Evolutionary conservation across 768 basidiomycete genomes (phyloP).

Genomic region (Leucocoprinus sp.): DNA sequence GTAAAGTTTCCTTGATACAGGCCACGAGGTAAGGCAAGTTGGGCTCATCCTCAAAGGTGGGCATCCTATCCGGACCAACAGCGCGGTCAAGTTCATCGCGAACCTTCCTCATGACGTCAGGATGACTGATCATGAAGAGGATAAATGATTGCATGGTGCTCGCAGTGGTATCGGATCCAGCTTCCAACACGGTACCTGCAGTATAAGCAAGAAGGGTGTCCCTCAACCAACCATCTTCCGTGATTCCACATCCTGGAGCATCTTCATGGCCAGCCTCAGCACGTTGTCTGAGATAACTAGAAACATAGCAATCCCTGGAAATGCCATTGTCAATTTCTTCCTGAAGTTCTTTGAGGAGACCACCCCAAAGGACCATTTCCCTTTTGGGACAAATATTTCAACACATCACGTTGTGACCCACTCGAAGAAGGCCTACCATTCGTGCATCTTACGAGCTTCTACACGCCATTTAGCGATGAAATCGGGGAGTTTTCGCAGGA

Average conservation of each 20-base stretch:
- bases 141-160: slow-evolving; percentile 20
- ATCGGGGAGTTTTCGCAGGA: slow-evolving; percentile 20
- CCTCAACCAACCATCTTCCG: slow-evolving; percentile 22
- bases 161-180: slow-evolving; percentile 23
- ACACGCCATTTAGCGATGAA: slow-evolving; percentile 20
- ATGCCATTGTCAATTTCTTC: slow-evolving; percentile 16
- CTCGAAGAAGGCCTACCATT: slow-evolving; percentile 14
- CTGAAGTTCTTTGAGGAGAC: slow-evolving; percentile 18
- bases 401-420: background rate
- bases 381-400: slow-evolving; percentile 8
- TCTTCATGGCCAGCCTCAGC: slow-evolving; percentile 16
- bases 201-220: slow-evolving; percentile 22
- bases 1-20: slow-evolving; percentile 19
- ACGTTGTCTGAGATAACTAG: slow-evolving; percentile 17
- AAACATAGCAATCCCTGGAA: slow-evolving; percentile 16
- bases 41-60: slow-evolving; percentile 18
- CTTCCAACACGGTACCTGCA: slow-evolving; percentile 22
- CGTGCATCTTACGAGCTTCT: slow-evolving; percentile 19
- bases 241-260: slow-evolving; percentile 20
- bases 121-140: slow-evolving; percentile 21
- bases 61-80: slow-evolving; percentile 20
- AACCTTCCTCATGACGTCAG: slow-evolving; percentile 16
- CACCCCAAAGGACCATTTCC: slow-evolving; percentile 22
- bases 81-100: slow-evolving; percentile 23
- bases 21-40: slow-evolving; percentile 19